A percentile compares a stretch with the other conserved stretches of the same genome.
Evolutionary conservation across 257 asterid genomes (phyloP).

Genomic region (Scutellaria minor): DNA sequence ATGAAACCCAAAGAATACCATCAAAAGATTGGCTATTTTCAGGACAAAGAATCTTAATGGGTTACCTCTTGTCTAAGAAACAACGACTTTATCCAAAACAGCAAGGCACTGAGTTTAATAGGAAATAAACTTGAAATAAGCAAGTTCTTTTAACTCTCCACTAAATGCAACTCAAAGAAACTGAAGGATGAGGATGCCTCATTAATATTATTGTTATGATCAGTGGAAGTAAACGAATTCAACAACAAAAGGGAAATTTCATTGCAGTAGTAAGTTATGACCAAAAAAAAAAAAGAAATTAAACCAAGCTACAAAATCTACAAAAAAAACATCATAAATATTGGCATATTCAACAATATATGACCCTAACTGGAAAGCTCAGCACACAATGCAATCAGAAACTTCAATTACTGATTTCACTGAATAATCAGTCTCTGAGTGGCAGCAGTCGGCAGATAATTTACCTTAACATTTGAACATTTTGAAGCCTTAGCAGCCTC

Average conservation of each 20-base stretch:
- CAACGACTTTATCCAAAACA: background rate
- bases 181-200: constrained; percentile 25
- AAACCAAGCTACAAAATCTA: constrained; percentile 12
- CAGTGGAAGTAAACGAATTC: background rate
- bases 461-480: constrained; percentile 67
- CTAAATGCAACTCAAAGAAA: constrained; percentile 25
- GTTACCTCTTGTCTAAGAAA: background rate
- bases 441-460: constrained; percentile 29
- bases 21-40: background rate
- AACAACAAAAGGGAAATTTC: constrained; percentile 19
- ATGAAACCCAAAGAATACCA: constrained; percentile 7
- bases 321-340: background rate
- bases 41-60: background rate
- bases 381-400: constrained; percentile 21
- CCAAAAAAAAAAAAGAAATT: background rate
- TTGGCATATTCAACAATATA: background rate
- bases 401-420: constrained; percentile 8
- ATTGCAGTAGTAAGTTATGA: background rate
- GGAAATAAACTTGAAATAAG: background rate
- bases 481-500: constrained; percentile 76
- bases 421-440: constrained; percentile 6
- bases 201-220: constrained; percentile 1
- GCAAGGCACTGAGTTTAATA: background rate
- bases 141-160: background rate
- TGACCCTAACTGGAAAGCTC: constrained; percentile 28